Evolutionary conservation across 1,284 basidiomycete species (phyloP), one percentile per base, ranked within the genome.

Genomic region (Tilletia caries): DNA sequence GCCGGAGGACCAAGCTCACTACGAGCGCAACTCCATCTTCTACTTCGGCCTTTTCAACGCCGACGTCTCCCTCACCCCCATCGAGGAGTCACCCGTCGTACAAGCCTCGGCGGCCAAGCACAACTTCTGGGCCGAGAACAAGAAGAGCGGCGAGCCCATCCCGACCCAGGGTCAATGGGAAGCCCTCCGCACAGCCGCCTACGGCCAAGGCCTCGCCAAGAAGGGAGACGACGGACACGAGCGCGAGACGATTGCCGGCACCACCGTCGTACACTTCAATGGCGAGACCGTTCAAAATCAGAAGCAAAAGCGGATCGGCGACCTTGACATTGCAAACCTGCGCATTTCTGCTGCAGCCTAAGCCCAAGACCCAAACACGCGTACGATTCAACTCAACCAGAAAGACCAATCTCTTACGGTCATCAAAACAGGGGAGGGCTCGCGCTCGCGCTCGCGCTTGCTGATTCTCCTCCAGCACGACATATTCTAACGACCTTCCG

Each of bases 1-100:
- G 0, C 85, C 85, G 15, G 76, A 73, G 29, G 84, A 85, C 70
- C 84, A 85, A 68, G 73, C 82, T 0, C 80, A 83, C 60, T 82
- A 83, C 67, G 79, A 75, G 4, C 77, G 84, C 10, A 75, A 85
- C 2, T 84, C 84, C 41, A 70, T 85, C 12, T 85, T 85, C 32
- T 84, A 82, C 71, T 85, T 85, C 79, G 82, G 84, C 32, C 78
- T 83, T 3, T 82, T 81, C 75, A 82, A 84, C 58, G 84, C 84
- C 20, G 77, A 85, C 62, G 78, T 80, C 0, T 58, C 66, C 1
- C 77, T 84, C 6, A 74, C 82, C 41, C 79, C 83, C 2, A 76
- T 84, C 8, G 67, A 78, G 34, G 74, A 84, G 48, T 80, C 78
- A 3, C 75, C 81, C 2, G 79, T 85, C 3, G 79, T 82, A 0